Evolutionary conservation across 257 asterid species (phyloP), one percentile per base, ranked within the genome.

Genomic region (Nicotiana knightiana): DNA sequence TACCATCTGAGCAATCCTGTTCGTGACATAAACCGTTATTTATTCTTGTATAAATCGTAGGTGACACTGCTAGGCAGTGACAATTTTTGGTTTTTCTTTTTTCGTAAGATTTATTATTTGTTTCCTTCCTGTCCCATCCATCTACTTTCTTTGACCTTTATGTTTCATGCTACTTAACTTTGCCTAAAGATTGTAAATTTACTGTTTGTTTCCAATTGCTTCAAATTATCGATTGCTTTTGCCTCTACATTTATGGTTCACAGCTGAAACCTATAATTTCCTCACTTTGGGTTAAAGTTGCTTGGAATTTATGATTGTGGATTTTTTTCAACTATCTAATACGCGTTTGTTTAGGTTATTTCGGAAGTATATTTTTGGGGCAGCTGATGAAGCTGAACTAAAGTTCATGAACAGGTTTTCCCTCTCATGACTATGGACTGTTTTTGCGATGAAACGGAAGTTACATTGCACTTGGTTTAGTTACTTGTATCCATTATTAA

Each of bases 381-480:
- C 92, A 66, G 99, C 99, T 28, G 99, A 96, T 91, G 99, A 94
- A 92, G 94, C 94, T 59, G 99, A 96, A 85, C 76, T 96, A 88
- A 96, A 93, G 89, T 96, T 96, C 76, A 90, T 96, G 90, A 91
- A 93, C 89, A 93, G 99, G 99, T 92, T 78, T 82, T 81, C 21
- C 81, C 61, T 83, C 63, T 81, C 10, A 1, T 2, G 6, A 24
- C 37, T 80, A 73, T 48, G 30, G 26, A 46, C 71, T 46, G 71
- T 51, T 43, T 67, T 46, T 32, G 66, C 18, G 0, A 67, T 33
- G 63, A 33, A 30, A 66, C 21, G 8, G 33, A 55, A 57, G 4
- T 32, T 66, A 11, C 26, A 39, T 30, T 10, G 17, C 51, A 37
- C 28, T 64, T 15, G 43, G 9, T 26, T 16, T 18, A 26, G 66